Evolutionary conservation across 1,139 yeast species (phyloP), one percentile per base, ranked within the genome.

Genomic region (Hansenula sp.): DNA sequence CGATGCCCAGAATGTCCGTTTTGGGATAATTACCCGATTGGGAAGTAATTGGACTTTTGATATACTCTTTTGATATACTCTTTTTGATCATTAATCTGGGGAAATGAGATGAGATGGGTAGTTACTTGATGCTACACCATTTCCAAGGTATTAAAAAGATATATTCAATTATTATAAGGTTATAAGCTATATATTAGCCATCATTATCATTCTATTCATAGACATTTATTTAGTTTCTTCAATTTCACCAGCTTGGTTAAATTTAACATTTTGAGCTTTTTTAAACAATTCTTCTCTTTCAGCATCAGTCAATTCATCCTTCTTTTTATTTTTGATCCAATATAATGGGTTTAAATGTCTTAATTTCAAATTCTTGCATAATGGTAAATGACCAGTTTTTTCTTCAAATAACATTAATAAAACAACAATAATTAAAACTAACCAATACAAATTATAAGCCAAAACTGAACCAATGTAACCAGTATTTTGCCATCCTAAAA

Each of bases 381-480:
- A 69, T 36, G 86, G 86, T 56, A 77, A 64, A 57, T 77, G 82
- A 25, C 79, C 75, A 36, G 62, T 60, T 58, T 68, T 79, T 67
- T 85, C 94, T 66, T 82, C 87, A 63, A 56, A 82, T 51, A 74
- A 69, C 82, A 84, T 74, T 52, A 79, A 59, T 14, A 56, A 47
- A 39, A 86, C 63, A 37, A 68, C 64, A 21, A 62, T 52, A 44
- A 84, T 77, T 37, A 86, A 61, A 13, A 68, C 66, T 22, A 81
- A 47, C 96, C 96, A 87, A 66, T 86, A 87, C 34, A 83, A 52
- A 64, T 84, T 85, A 68, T 87, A 87, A 36, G 86, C 73, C 36
- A 86, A 68, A 46, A 87, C 88, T 2, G 92, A 82, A 40, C 94
- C 92, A 56, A 84, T 79, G 45, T 95, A 86, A 43, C 95, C 95